Evolutionary conservation across 2,329 filamentous ascomycete species (phyloP), one percentile per base, ranked within the genome.

Genomic region (Orbilia brochopaga): DNA sequence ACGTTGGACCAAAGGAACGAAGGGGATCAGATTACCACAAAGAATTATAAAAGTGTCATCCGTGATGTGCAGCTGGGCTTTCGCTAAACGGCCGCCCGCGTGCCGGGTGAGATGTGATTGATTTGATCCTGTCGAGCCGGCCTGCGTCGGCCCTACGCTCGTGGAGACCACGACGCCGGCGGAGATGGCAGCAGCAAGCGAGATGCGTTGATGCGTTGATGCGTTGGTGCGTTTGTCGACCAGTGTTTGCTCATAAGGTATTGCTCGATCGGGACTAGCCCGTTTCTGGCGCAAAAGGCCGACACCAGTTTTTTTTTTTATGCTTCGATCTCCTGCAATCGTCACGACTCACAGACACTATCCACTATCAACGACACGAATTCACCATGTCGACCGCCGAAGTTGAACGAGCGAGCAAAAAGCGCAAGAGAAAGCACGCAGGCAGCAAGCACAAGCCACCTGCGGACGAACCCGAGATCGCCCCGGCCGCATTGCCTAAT

Each of bases 371-470:
- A 24, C 19, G 27, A 59, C 37, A 8, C 54, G 37, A 44, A 21
- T 56, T 10, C 52, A 51, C 54, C 40, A 70, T 70, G 66, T 70
- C 66, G 21, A 50, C 53, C 59, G 37, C 54, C 30, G 66, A 70
- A 40, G 63, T 70, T 21, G 66, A 70, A 46, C 54, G 66, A 53
- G 66, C 59, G n/a, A 70, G 66, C 50, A 70, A 70, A 40, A 70
- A 70, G 54, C 66, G 66, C 59, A 64, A 70, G 54, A 70, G 66
- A 70, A 70, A 70, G 59, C 66, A 70, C 24, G 42, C 10, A 8
- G 66, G 66, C 44, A 64, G 59, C 58, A 70, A 70, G 27, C 55
- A 44, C 27, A 70, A 64, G 40, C 17, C 46, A 19, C 52, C 50
- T 23, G 32, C 19, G 17, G 59, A 56, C n/a, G 10, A 48, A 19